Evolutionary conservation across 2,329 filamentous ascomycete species (phyloP), one percentile per base, ranked within the genome.

Genomic region (Talaromyces rugulosus): DNA sequence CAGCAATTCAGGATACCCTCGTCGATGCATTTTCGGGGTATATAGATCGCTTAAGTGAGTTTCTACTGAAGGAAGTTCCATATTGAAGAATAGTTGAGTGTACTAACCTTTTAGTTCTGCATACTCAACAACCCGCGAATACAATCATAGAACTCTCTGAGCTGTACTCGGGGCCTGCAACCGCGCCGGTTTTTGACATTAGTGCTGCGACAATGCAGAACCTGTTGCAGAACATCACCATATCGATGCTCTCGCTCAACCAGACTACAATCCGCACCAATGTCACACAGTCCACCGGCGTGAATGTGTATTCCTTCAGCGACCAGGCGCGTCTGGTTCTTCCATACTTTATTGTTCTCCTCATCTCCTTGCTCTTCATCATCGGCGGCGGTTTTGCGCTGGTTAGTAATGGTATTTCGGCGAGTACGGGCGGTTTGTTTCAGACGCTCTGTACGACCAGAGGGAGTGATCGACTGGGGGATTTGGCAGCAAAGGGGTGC

Each of bases 361-460:
- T 40, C 23, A 28, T 62, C 3, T 50, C 55, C 2, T 33, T 63
- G 5, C 36, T 40, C 4, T 65, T 65, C 11, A 30, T 65, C 4
- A 58, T 58, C 16, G n/a, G 40, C 5, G 64, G 64, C 8, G 47
- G 56, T 6, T 55, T 52, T 12, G 62, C 62, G 1, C 55, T 64
- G 8, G 33, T 61, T 9, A 60, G 54, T 16, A 65, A 65, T 23
- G 62, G 64, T 8, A 62, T 65, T 40, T 62, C 64, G 1, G 64
- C 64, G 0, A 62, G 56, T 16, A 56, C 44, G 8, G 58, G 58
- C 5, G 62, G 62, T 1, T 5, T 65, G 27, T 63, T 60, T 42
- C 64, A 64, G 42, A 65, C 56, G 0, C 33, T 64, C 6, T 62
- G 60, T 27, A 64, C 64, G 0, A 64, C 64, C 1, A 57, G 62